Evolutionary conservation across 2,329 filamentous ascomycete genomes (phyloP).

Genomic region (Pyrenophora seminiperda): DNA sequence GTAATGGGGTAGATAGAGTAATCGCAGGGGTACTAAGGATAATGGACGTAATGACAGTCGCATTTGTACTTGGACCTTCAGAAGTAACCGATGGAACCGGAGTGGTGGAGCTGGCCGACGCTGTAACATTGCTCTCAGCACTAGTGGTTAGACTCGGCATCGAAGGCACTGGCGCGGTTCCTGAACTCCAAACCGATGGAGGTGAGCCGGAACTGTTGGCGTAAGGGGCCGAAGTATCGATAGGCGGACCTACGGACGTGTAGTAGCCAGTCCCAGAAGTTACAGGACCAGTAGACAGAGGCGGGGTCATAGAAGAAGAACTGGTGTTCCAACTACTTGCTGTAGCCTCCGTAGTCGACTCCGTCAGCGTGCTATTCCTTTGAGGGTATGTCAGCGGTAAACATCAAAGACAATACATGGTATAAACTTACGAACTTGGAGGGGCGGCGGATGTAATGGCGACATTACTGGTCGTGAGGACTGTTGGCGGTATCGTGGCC

Average conservation of each 20-base stretch:
- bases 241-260: slow-evolving; percentile 1
- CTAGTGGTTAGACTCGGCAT: slow-evolving; percentile 1
- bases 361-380: slow-evolving; percentile 4
- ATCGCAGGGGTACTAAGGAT: not conserved
- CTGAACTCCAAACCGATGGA: slow-evolving; percentile 8
- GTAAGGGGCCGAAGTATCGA: slow-evolving; percentile 15
- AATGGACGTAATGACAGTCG: slow-evolving; percentile 3
- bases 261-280: slow-evolving; percentile 13
- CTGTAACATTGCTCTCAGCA: not conserved
- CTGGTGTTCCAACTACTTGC: slow-evolving; percentile 24
- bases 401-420: slow-evolving; percentile 1
- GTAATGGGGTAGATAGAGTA: slow-evolving; percentile 2
- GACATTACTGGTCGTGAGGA: slow-evolving; percentile 10
- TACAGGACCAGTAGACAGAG: slow-evolving; percentile 12
- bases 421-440: slow-evolving; percentile 19
- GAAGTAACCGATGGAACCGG: not conserved
- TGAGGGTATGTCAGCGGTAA: slow-evolving; percentile 7
- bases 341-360: slow-evolving; percentile 26
- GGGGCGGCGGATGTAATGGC: slow-evolving; percentile 10
- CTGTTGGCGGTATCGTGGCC: slow-evolving; percentile 1
- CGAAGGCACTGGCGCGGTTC: slow-evolving; percentile 6
- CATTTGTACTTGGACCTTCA: not conserved
- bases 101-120: not conserved
- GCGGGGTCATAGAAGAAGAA: slow-evolving; percentile 10
- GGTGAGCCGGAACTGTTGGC: slow-evolving; percentile 12